Conservation (phyloP, 1,139 yeast genomes). For the Pneumocystis carinii region DNA sequence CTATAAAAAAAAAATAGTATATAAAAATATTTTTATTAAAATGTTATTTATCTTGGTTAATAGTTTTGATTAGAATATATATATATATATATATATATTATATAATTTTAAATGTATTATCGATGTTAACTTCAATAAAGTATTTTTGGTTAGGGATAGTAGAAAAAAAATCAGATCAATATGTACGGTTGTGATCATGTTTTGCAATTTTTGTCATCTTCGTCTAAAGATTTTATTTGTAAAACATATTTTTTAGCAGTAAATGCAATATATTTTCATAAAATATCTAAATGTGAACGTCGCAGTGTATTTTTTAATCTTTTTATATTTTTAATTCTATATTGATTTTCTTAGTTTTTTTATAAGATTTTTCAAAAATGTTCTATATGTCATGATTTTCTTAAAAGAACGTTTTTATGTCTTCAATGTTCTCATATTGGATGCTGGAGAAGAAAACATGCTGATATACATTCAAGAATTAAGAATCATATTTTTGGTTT, state of each 20-base stretch:
- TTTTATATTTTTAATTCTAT: neutral
- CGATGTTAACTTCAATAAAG: neutral
- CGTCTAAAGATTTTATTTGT: neutral
- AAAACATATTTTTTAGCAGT: neutral
- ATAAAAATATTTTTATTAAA: too few relatives aligned
- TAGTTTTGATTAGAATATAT: neutral
- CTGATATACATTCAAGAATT: slow-evolving; percentile 43
- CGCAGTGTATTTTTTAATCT: neutral
- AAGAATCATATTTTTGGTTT: slow-evolving; percentile 59
- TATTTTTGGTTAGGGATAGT: neutral
- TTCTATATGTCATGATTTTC: slow-evolving; percentile 11
- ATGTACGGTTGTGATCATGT: slow-evolving; percentile 1
- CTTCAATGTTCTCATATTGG: slow-evolving; percentile 75
- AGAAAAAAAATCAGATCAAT: neutral
- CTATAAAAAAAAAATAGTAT: too few relatives aligned
- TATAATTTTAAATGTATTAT: too few relatives aligned
- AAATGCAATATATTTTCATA: neutral
- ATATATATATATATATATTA: neutral
- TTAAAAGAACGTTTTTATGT: slow-evolving; percentile 43
- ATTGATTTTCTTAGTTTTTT: neutral
- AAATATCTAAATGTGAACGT: neutral
- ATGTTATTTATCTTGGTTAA: too few relatives aligned
- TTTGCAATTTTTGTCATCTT: neutral
- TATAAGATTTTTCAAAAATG: slow-evolving; percentile 4
- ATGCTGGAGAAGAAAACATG: slow-evolving; percentile 47